Evolutionary conservation across 495 filamentous ascomycete species (phyloP).

Genomic region (Talaromyces liani): DNA sequence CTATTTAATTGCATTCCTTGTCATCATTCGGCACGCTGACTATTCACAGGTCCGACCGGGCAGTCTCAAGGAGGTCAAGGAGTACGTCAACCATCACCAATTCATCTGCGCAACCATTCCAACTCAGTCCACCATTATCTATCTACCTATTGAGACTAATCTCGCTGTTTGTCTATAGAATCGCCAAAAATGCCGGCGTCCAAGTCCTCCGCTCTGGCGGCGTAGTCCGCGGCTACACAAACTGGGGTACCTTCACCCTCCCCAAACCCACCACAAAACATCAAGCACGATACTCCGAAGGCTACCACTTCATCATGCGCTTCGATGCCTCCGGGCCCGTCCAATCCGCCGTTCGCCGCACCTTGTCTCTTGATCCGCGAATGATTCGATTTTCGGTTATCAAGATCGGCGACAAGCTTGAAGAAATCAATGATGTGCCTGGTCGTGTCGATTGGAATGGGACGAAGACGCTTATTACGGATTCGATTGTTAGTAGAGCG

Average conservation of each 20-base stretch:
- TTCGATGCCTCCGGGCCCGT: constrained; percentile 69
- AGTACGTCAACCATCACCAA: constrained; percentile 48
- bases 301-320: constrained; percentile 97
- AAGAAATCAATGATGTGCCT: constrained; percentile 54
- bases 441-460: constrained; percentile 54
- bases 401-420: constrained; percentile 74
- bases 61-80: constrained; percentile 84
- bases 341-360: constrained; percentile 65
- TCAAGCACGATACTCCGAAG: constrained; percentile 69
- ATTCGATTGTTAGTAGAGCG: background rate
- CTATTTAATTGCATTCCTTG: constrained; percentile 2
- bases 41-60: constrained; percentile 72
- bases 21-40: constrained; percentile 2
- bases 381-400: constrained; percentile 83
- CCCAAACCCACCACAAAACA: constrained; percentile 67
- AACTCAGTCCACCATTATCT: background rate
- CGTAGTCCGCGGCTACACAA: constrained; percentile 83
- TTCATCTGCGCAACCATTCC: background rate
- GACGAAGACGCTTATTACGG: background rate
- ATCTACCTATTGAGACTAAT: constrained; percentile 8
- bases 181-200: constrained; percentile 78
- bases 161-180: constrained; percentile 40
- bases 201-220: constrained; percentile 78
- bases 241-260: constrained; percentile 88
- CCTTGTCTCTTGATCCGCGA: constrained; percentile 78